Conservation (phyloP, 139 green algal genomes). For the Coelastrella sp. region DNA sequence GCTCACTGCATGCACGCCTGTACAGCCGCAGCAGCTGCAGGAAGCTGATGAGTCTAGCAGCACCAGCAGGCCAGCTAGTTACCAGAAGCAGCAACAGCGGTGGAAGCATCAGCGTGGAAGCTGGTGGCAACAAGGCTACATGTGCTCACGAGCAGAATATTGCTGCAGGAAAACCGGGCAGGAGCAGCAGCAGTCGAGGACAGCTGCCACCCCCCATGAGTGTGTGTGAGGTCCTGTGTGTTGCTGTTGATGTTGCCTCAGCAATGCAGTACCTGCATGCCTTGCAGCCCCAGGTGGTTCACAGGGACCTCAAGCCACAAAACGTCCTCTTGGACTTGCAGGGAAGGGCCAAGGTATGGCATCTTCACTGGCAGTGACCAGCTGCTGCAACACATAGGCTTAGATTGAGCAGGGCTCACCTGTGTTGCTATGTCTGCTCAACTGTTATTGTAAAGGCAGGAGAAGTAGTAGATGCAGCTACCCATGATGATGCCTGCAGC, state of each 20-base stretch:
- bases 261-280: slow-evolving; percentile 85
- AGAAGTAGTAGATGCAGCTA: no score
- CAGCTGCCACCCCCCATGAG: slow-evolving; percentile 46
- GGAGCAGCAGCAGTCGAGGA: slow-evolving; percentile 11
- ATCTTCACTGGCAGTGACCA: not conserved
- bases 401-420: no score
- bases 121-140: not conserved
- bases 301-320: slow-evolving; percentile 61
- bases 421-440: no score
- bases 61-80: slow-evolving; percentile 18
- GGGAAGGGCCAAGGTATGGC: slow-evolving; percentile 68
- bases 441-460: no score
- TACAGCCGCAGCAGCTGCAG: slow-evolving; percentile 48
- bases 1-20: slow-evolving; percentile 60
- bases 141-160: no score
- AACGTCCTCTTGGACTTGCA: slow-evolving; percentile 80
- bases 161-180: no score
- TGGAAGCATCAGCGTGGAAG: not conserved
- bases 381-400: no score
- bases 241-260: slow-evolving; percentile 71
- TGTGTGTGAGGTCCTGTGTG: slow-evolving; percentile 56
- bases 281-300: slow-evolving; percentile 59
- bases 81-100: not conserved
- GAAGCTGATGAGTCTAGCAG: not conserved
- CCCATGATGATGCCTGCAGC: no score